phyloP scores from a whole-genome alignment of 148 eudicot genomes.

The Rhododendron molle region DNA sequence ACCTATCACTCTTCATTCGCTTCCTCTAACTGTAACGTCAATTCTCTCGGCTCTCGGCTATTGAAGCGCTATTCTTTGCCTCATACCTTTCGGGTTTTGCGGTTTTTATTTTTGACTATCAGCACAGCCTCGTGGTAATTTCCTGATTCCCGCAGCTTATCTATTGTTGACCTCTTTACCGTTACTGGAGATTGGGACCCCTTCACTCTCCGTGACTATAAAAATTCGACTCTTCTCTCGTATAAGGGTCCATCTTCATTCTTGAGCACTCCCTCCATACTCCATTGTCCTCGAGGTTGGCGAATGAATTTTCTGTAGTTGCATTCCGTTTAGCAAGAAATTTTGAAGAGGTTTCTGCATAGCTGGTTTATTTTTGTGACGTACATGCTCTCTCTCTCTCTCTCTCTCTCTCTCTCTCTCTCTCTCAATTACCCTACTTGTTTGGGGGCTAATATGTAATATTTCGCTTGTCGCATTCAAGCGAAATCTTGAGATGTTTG shows the following conservation, averaged over 20 bases:
- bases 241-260: neutral
- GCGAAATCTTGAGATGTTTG: neutral
- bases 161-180: neutral
- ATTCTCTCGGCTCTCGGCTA: neutral
- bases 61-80: conserved; percentile 14
- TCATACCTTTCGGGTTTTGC: conserved; percentile 3
- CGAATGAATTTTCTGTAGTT: neutral
- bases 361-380: neutral
- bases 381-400: neutral
- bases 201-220: neutral
- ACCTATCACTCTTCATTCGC: neutral
- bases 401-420: neutral
- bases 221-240: neutral
- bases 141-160: neutral
- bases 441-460: neutral
- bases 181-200: neutral
- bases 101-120: conserved; percentile 8
- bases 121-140: conserved; percentile 3
- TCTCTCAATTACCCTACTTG: neutral
- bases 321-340: neutral
- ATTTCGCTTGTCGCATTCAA: neutral
- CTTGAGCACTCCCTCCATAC: neutral
- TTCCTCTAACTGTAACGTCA: conserved; percentile 3
- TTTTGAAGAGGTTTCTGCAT: neutral
- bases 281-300: neutral